Evolutionary conservation across 768 basidiomycete genomes (phyloP), one percentile per base, ranked within the genome.

Genomic region (Daedaleopsis sinensis): DNA sequence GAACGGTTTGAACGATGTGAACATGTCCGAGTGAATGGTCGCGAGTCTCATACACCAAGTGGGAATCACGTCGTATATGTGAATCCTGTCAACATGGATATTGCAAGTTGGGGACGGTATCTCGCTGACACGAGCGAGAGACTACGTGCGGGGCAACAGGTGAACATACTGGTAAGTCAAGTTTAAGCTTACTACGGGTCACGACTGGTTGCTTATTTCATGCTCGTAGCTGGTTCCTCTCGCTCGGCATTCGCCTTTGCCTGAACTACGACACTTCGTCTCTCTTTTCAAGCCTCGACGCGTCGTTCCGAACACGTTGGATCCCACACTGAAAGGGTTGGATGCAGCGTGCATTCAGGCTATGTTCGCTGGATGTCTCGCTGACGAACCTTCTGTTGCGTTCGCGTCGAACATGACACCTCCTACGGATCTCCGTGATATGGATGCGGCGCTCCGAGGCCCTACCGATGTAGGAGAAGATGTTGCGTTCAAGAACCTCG

Each of bases 171-270:
- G 68, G 96, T 96, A 68, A 51, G 82, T 65, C 48, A 42, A 13
- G 12, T 49, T 35, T 52, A n/a, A n/a, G n/a, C 35, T 36, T 19
- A 36, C 52, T n/a, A 44, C 23, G 39, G 10, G 12, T 4, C 12
- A 11, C 11, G 13, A n/a, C 18, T 19, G 6, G 19, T 1, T 49
- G 39, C 6, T 56, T n/a, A 42, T 27, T 10, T 3, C 62, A 37
- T 53, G 8, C 46, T 35, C 16, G 9, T 61, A 96, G 93, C 82
- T 93, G 10, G 87, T 91, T 8, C 94, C 94, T 0, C 79, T 98
- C 6, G 85, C 86, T 10, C 85, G 96, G 2, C 96, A 98, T 70
- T 96, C 94, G 0, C 82, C 91, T 0, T 82, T 97, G 5, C 91
- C 92, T 0, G 96, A 98, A 70, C 82, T 99, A 0, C 86, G 88